These are phyloP conservation scores for Boletus pseudopeckii DNA, from an alignment of 768 basidiomycete genomes.

Conservation along the genomic window DNA sequence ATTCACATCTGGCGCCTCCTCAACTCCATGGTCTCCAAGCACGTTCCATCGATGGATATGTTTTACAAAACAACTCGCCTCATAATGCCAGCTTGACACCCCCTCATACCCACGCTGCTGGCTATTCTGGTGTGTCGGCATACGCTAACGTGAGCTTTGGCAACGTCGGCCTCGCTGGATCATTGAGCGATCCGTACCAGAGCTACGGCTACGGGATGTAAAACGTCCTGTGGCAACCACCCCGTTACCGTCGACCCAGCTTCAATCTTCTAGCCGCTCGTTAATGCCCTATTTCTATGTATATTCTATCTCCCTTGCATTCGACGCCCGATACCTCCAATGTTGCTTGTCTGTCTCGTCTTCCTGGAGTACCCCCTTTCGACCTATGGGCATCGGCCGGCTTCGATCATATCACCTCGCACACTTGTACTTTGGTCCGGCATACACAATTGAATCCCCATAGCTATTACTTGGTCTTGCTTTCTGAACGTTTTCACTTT, in stretches of 20 bases:
- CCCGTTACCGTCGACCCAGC: constrained; percentile 27
- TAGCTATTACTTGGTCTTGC: constrained; percentile 35
- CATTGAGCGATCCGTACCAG: constrained; percentile 75
- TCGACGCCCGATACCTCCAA: constrained; percentile 34
- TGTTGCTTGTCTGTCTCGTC: constrained; percentile 36
- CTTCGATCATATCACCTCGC: constrained; percentile 50
- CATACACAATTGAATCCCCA: constrained; percentile 45
- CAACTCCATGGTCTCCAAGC: constrained; percentile 59
- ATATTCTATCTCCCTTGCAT: constrained; percentile 35
- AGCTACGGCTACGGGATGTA: constrained; percentile 80
- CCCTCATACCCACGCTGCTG: constrained; percentile 49
- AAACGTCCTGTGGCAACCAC: constrained; percentile 24
- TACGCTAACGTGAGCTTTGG: constrained; percentile 55
- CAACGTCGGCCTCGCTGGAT: constrained; percentile 44
- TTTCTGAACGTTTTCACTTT: constrained; percentile 33
- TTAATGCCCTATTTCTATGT: constrained; percentile 37
- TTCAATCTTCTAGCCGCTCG: constrained; percentile 20
- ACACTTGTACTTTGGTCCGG: constrained; percentile 70
- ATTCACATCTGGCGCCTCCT: constrained; percentile 46
- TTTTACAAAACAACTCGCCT: constrained; percentile 67
- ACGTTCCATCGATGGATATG: constrained; percentile 78
- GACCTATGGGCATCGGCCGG: constrained; percentile 34
- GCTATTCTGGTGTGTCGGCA: constrained; percentile 54
- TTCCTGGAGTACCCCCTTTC: constrained; percentile 31
- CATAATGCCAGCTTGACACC: constrained; percentile 63